These are phyloP conservation scores for Boletus subcaerulescens DNA, from an alignment of 768 basidiomycete species.

Conservation along the genomic window DNA sequence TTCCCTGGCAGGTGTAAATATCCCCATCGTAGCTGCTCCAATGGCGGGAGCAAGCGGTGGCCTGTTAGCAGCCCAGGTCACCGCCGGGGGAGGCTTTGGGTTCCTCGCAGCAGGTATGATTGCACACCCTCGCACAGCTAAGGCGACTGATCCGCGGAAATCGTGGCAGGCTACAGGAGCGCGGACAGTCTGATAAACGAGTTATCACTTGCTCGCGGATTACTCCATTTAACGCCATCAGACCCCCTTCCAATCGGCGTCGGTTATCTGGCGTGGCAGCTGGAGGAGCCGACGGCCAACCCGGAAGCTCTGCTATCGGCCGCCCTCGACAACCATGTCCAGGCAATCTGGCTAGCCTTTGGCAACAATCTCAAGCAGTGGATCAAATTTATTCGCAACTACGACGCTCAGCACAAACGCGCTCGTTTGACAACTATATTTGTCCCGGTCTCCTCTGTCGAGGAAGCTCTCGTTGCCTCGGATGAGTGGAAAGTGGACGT, in stretches of 20 bases:
- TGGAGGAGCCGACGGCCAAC: slow-evolving; percentile 47
- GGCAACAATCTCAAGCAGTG: slow-evolving; percentile 57
- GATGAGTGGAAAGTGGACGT: slow-evolving; percentile 70
- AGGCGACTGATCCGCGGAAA: slow-evolving; percentile 4
- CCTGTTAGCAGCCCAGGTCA: slow-evolving; percentile 55
- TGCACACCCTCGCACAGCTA: neutral
- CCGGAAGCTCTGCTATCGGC: slow-evolving; percentile 44
- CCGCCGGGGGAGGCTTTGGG: slow-evolving; percentile 71
- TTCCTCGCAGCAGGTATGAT: slow-evolving; percentile 62
- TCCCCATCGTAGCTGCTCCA: slow-evolving; percentile 61
- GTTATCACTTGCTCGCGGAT: slow-evolving; percentile 48
- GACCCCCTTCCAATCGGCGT: slow-evolving; percentile 58
- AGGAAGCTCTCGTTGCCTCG: slow-evolving; percentile 58
- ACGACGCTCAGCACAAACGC: slow-evolving; percentile 42
- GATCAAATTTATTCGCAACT: slow-evolving; percentile 58
- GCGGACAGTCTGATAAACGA: slow-evolving; percentile 47
- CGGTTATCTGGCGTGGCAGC: slow-evolving; percentile 71
- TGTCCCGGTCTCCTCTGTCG: slow-evolving; percentile 58
- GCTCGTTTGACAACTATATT: slow-evolving; percentile 53
- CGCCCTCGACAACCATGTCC: slow-evolving; percentile 53
- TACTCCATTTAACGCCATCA: slow-evolving; percentile 34
- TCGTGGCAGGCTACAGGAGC: slow-evolving; percentile 44
- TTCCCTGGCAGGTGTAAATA: slow-evolving; percentile 42
- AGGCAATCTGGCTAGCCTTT: slow-evolving; percentile 75
- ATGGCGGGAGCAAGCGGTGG: slow-evolving; percentile 75